A percentile compares a stretch with the other conserved stretches of the same genome.
Evolutionary conservation across 2,329 filamentous ascomycete genomes (phyloP).

Genomic region (Alternaria arbusti): DNA sequence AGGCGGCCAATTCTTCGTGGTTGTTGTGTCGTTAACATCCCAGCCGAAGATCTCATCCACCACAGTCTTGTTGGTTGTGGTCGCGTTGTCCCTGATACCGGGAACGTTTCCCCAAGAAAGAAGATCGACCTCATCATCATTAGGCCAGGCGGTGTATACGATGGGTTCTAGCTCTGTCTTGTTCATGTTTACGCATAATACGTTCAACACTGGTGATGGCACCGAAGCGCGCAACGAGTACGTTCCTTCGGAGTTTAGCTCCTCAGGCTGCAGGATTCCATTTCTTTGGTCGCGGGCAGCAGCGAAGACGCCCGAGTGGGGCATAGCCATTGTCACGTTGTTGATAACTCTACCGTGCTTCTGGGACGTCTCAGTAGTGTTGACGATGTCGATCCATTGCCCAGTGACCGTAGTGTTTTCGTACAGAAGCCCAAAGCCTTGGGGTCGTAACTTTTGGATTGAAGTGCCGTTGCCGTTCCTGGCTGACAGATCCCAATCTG

Average conservation of each 20-base stretch:
- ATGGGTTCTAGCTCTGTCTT: conserved; percentile 66
- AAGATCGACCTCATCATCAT: conserved; percentile 42
- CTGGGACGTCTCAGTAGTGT: conserved; percentile 60
- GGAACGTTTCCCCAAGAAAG: conserved; percentile 25
- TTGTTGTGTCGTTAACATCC: conserved; percentile 62
- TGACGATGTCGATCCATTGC: conserved; percentile 69
- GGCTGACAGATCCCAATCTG: conserved; percentile 61
- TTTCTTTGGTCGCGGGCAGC: conserved; percentile 69
- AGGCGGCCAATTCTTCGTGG: conserved; percentile 51
- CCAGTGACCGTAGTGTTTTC: conserved; percentile 76
- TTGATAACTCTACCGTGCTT: conserved; percentile 67
- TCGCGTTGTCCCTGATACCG: conserved; percentile 25
- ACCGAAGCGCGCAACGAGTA: conserved; percentile 73
- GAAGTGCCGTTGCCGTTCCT: conserved; percentile 53
- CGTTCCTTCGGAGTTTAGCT: conserved; percentile 67
- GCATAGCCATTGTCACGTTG: conserved; percentile 79
- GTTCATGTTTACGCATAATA: conserved; percentile 73
- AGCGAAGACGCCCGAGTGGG: conserved; percentile 71
- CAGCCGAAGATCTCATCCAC: conserved; percentile 76
- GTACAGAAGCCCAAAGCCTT: conserved; percentile 67
- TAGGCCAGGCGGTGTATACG: conserved; percentile 67
- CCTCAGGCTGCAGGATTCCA: conserved; percentile 70
- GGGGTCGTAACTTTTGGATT: conserved; percentile 59
- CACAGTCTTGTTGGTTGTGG: conserved; percentile 50
- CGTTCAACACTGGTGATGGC: conserved; percentile 73